Evolutionary conservation across 306 rosid species (phyloP).

Genomic region (Betula pendula): DNA sequence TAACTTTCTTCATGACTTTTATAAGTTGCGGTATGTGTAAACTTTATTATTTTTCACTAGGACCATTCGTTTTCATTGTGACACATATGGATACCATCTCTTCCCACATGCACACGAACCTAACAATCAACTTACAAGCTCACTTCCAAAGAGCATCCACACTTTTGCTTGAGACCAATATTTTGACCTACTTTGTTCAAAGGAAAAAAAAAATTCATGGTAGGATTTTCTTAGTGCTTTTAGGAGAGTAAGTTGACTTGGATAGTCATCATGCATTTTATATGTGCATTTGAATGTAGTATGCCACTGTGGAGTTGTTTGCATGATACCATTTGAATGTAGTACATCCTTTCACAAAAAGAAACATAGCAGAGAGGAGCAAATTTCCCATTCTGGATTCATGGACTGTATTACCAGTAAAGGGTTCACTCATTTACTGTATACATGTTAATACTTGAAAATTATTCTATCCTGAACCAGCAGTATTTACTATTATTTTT

Average conservation of each 20-base stretch:
- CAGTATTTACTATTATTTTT: constrained; percentile 1
- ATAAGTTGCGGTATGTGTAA: background rate
- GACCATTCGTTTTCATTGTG: no score
- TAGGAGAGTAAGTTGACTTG: background rate
- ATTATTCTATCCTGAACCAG: background rate
- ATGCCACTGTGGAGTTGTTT: background rate
- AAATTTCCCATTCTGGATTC: background rate
- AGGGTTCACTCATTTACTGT: background rate
- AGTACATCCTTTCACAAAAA: background rate
- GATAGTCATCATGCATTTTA: background rate
- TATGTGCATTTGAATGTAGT: no score
- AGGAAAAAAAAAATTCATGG: background rate
- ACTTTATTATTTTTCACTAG: background rate
- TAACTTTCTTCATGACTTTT: background rate
- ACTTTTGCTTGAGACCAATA: background rate
- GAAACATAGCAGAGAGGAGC: background rate
- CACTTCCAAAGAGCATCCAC: background rate
- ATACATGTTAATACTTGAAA: background rate
- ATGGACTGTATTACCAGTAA: background rate
- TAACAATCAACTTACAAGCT: background rate
- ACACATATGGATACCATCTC: background rate
- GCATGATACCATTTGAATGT: background rate
- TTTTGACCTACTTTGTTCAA: background rate
- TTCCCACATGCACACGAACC: background rate
- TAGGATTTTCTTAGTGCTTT: background rate